phyloP scores from a whole-genome alignment of 2,329 filamentous ascomycete species.

The Xylaria sp. region DNA sequence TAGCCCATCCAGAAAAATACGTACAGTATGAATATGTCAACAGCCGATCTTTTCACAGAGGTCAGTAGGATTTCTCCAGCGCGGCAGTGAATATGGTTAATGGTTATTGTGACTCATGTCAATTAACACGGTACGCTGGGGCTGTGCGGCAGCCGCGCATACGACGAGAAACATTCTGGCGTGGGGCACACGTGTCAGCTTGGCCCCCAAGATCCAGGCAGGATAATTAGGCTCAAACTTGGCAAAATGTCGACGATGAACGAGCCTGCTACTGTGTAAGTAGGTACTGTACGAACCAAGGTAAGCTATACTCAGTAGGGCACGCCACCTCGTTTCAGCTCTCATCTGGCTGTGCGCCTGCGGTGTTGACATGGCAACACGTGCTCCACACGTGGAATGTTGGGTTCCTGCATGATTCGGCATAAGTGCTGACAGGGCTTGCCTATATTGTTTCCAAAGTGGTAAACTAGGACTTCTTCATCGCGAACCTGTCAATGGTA shows the following conservation, averaged over 20 bases:
- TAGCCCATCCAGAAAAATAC: no score
- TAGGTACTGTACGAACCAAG: background rate
- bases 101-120: no score
- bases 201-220: slow-evolving; percentile 18
- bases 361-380: slow-evolving; percentile 15
- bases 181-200: background rate
- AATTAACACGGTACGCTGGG: no score
- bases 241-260: slow-evolving; percentile 3
- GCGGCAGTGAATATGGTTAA: no score
- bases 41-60: no score
- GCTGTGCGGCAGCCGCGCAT: slow-evolving; percentile 14
- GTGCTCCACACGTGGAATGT: slow-evolving; percentile 11
- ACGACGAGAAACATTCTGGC: background rate
- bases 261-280: no score
- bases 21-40: no score
- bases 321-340: slow-evolving; percentile 20
- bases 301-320: slow-evolving; percentile 20
- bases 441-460: background rate
- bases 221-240: slow-evolving; percentile 3
- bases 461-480: background rate
- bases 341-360: background rate
- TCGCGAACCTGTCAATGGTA: background rate
- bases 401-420: slow-evolving; percentile 20
- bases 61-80: background rate
- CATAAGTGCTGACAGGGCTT: background rate